Evolutionary conservation across 345 rosid species (phyloP), one percentile per base, ranked within the genome.

Genomic region (Erodium maritimum): DNA sequence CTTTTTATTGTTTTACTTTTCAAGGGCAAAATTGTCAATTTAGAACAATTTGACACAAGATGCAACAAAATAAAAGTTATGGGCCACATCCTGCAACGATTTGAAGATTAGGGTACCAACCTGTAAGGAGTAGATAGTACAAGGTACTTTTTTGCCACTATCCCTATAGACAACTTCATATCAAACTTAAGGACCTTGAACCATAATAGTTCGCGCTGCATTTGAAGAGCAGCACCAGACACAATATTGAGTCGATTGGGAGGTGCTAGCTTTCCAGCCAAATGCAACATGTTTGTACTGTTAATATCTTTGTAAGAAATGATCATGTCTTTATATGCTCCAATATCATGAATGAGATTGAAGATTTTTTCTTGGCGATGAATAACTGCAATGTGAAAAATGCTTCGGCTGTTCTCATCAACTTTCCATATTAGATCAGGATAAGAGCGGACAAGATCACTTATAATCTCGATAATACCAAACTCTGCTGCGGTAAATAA

Each of bases 371-470:
- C 64, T 4, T 60, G 61, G 46, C 71, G 68, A 4, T 62, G 10
- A 46, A 22, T 5, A 21, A 66, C 54, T 25, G 71, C 64, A 2
- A 58, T 17, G 18, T 59, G 71, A 60, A 71, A 71, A 52, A 71
- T 71, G 61, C 67, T 71, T 25, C 62, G 57, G 51, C 61, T 65
- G 24, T 78, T 58, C 55, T 74, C 61, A 42, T 78, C 75, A 13
- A 72, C 77, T 60, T 55, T 67, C 71, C 74, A 78, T n/a, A 75
- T 59, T 23, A 78, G 46, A 42, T 69, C 75, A 46, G 79, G 79
- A 62, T 66, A 62, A 23, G 61, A 21, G 7, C 8, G 18, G 10
- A 70, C 58, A 10, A 77, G 69, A 34, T 61, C 25, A 13, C 23
- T 54, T 46, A 78, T 56, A 60, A 78, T 59, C 62, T 78, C 77